phyloP scores from a whole-genome alignment of 805 yeast species.

The Lipomyces mesembrius region DNA sequence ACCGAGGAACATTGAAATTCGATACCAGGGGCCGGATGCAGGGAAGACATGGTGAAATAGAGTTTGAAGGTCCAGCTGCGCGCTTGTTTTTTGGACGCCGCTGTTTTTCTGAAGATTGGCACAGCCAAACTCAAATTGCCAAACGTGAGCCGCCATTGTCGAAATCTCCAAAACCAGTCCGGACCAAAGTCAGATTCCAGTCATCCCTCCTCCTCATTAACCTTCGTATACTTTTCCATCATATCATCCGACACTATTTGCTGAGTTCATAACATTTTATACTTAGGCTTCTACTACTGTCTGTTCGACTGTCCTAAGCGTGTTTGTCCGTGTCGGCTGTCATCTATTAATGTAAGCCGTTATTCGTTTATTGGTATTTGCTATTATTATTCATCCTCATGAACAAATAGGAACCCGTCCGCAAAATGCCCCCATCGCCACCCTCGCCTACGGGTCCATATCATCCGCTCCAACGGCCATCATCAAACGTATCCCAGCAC shows the following conservation, averaged over 20 bases:
- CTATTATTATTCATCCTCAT: neutral
- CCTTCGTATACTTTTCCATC: conserved; percentile 4
- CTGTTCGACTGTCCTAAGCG: neutral
- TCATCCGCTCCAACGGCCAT: conserved; percentile 21
- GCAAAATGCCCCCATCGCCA: conserved; percentile 23
- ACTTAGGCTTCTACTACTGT: neutral
- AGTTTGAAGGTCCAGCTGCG: conserved; percentile 18
- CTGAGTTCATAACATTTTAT: neutral
- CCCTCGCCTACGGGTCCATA: conserved; percentile 25
- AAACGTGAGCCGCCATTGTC: conserved; percentile 9
- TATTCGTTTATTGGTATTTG: neutral
- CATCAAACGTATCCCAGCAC: conserved; percentile 1
- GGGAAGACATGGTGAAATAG: neutral
- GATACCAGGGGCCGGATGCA: too few species aligned
- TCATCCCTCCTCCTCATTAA: neutral
- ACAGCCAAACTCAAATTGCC: conserved; percentile 1
- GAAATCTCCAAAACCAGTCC: neutral
- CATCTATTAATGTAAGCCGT: neutral
- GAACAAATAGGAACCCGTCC: neutral
- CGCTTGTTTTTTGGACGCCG: neutral
- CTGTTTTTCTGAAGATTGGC: neutral
- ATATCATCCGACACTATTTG: neutral
- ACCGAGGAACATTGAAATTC: too few species aligned
- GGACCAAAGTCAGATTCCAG: neutral
- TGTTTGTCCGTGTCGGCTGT: neutral